phyloP scores from a whole-genome alignment of 2,329 filamentous ascomycete genomes.

The Fusarium vanettenii region DNA sequence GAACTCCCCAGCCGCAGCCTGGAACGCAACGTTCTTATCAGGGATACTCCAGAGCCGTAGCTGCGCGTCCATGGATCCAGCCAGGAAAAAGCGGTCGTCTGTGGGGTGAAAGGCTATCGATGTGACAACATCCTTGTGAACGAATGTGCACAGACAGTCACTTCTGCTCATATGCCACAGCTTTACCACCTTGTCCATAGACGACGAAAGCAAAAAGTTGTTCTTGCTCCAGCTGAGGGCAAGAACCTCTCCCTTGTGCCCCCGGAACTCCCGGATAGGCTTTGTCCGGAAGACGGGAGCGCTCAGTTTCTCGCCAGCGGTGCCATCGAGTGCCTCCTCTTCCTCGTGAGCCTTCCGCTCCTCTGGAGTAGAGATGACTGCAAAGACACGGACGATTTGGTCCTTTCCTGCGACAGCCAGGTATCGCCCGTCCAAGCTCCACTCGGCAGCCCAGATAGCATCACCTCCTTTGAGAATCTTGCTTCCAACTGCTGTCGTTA shows the following conservation, averaged over 20 bases:
- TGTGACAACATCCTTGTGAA: slow-evolving; percentile 94
- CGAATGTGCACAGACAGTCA: slow-evolving; percentile 93
- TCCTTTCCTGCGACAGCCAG: slow-evolving; percentile 94
- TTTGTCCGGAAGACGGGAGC: slow-evolving; percentile 90
- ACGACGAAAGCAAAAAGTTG: slow-evolving; percentile 94
- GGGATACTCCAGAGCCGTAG: slow-evolving; percentile 96
- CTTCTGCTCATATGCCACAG: slow-evolving; percentile 89
- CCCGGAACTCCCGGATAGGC: slow-evolving; percentile 81
- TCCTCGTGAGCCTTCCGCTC: slow-evolving; percentile 81
- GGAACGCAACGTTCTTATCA: slow-evolving; percentile 91
- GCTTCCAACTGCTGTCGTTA: slow-evolving; percentile 53
- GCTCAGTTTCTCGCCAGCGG: slow-evolving; percentile 72
- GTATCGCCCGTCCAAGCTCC: slow-evolving; percentile 91
- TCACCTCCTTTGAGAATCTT: slow-evolving; percentile 61
- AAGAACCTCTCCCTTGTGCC: slow-evolving; percentile 86
- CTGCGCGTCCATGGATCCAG: slow-evolving; percentile 90
- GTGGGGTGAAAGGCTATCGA: slow-evolving; percentile 94
- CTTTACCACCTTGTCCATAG: slow-evolving; percentile 97
- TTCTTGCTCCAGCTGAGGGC: slow-evolving; percentile 99
- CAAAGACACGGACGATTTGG: slow-evolving; percentile 86
- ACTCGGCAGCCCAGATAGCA: slow-evolving; percentile 92
- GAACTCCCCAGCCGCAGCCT: slow-evolving; percentile 81
- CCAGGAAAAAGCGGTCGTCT: slow-evolving; percentile 96
- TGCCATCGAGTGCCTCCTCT: slow-evolving; percentile 57
- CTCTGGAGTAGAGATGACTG: slow-evolving; percentile 84